Base-by-base conservation (phyloP, 2,329 filamentous ascomycete species). In the Epichloe aotearoae region DNA sequence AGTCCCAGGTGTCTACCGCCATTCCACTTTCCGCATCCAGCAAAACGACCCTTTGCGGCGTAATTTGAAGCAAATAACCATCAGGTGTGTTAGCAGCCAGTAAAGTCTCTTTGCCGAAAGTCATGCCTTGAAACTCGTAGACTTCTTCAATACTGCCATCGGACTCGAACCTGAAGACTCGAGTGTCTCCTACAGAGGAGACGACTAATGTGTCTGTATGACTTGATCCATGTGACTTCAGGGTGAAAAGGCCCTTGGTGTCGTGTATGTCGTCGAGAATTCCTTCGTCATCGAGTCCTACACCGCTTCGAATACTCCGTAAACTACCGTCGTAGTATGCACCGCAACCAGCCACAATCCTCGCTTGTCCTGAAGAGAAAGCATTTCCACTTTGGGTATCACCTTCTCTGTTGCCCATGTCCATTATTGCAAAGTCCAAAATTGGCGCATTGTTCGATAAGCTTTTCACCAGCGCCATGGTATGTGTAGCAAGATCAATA, bases 351-450 rank as follows among this genome's bases (percentile, higher is more conserved):
- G 91, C 90, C 11, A 98, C 88, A 54, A 98, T 86, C 39, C 90
- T 80, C 44, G 93, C 90, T 67, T 98, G 91, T 0, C 93, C 93
- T 1, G 91, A 95, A 0, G 90, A 95, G 61, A 95, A 98, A 55
- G 93, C 87, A 60, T 93, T 94, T 3, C 84, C 85, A 17, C 73
- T 67, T 52, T 88, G 83, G 8, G 76, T 80, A 55, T 93, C 85
- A 20, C 84, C 84, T 53, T 87, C 83, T 51, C 88, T 77, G 58
- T 88, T 90, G 0, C 90, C 91, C 75, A 97, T 86, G 61, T 97
- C 93, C 88, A 97, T 95, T 15, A 98, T 81, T 1, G 86, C 84
- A 59, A 98, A 96, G 63, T 98, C 93, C 39, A 97, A 70, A 41
- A 98, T 86, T 0, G 93, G 93, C 0, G 86, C 89, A 58, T 97